phyloP scores from a whole-genome alignment of 805 yeast genomes.

The Wickerhamiella azyma region DNA sequence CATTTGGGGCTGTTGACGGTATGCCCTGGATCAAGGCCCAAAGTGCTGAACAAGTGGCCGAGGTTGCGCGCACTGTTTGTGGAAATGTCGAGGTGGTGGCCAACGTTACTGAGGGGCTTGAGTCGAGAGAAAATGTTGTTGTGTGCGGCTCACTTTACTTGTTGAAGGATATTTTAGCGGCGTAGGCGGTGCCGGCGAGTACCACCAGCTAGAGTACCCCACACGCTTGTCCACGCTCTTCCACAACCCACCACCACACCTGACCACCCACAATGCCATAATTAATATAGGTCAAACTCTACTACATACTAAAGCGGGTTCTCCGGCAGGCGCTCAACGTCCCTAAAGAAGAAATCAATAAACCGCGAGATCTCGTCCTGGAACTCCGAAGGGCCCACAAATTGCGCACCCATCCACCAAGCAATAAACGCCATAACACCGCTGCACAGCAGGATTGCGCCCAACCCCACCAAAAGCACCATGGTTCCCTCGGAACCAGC shows the following conservation, averaged over 20 bases:
- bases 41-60: conserved; percentile 24
- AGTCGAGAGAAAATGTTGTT: conserved; percentile 25
- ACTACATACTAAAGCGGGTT: no score
- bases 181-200: no score
- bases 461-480: not conserved
- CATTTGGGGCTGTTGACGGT: conserved; percentile 58
- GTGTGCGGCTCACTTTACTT: conserved; percentile 63
- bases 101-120: conserved; percentile 21
- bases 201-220: no score
- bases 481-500: conserved; percentile 1
- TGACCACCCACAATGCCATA: not conserved
- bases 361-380: conserved; percentile 7
- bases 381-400: conserved; percentile 10
- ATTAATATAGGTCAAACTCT: no score
- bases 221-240: no score
- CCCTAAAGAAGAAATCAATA: not conserved
- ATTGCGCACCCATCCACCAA: conserved; percentile 14
- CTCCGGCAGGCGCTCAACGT: not conserved
- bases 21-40: conserved; percentile 86
- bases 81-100: conserved; percentile 20
- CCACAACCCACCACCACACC: no score
- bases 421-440: conserved; percentile 15
- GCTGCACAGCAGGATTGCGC: not conserved
- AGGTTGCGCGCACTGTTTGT: conserved; percentile 12
- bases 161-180: conserved; percentile 36